Evolutionary conservation across 805 yeast species (phyloP).

Genomic region (Candida pseudoglaebosa): DNA sequence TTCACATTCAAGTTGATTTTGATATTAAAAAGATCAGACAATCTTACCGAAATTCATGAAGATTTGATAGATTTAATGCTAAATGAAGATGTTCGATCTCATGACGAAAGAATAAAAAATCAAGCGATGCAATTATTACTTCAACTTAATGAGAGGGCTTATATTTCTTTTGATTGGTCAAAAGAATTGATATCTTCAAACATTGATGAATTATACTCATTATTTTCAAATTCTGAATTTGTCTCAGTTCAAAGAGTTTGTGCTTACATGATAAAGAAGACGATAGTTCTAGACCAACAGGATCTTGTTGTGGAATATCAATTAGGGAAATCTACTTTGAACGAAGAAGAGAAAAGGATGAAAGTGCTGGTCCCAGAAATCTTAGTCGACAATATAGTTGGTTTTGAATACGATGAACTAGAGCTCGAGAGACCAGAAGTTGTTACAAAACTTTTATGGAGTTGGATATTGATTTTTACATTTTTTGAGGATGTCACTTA

Average conservation of each 20-base stretch:
- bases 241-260: conserved; percentile 41
- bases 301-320: conserved; percentile 60
- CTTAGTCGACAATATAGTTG: not conserved
- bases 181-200: conserved; percentile 5
- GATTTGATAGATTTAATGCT: conserved; percentile 43
- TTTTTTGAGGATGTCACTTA: conserved; percentile 65
- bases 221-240: conserved; percentile 19
- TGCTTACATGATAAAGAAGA: conserved; percentile 31
- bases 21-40: conserved; percentile 4
- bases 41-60: conserved; percentile 24
- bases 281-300: conserved; percentile 50
- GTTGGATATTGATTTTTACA: conserved; percentile 61
- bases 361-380: not conserved
- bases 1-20: conserved; percentile 40
- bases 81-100: conserved; percentile 16
- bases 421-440: conserved; percentile 12
- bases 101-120: conserved; percentile 24
- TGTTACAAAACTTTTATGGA: conserved; percentile 50
- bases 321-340: conserved; percentile 40
- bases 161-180: conserved; percentile 9
- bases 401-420: conserved; percentile 12
- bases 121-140: conserved; percentile 29
- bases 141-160: conserved; percentile 30
- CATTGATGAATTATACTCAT: conserved; percentile 15
- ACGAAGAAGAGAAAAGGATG: conserved; percentile 13